These are phyloP conservation scores for Lepidium africanum DNA, from an alignment of 345 rosid genomes.

Conservation along the genomic window DNA sequence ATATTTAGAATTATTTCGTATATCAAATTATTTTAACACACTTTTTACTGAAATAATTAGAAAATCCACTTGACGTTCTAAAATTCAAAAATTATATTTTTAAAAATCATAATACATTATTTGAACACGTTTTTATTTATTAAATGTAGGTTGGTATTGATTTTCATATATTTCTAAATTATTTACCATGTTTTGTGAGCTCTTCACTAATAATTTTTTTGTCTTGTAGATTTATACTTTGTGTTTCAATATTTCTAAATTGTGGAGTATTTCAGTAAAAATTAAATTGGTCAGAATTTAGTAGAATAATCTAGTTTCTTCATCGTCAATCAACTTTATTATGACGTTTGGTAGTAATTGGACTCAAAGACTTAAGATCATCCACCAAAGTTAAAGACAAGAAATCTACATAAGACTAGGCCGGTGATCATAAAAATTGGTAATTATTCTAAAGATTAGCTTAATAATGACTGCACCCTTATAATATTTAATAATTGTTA, in stretches of 20 bases:
- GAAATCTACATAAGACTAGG: slow-evolving; percentile 17
- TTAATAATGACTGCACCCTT: background rate
- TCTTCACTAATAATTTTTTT: background rate
- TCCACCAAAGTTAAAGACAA: background rate
- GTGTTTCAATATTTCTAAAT: background rate
- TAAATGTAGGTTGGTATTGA: background rate
- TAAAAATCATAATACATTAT: background rate
- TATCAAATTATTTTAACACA: background rate
- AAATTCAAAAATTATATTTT: background rate
- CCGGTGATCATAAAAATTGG: slow-evolving; percentile 19
- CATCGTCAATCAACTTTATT: background rate
- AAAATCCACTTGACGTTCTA: background rate
- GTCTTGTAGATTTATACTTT: background rate
- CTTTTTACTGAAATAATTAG: background rate
- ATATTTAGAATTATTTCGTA: background rate
- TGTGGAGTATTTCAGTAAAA: background rate
- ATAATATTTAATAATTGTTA: background rate
- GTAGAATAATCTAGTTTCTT: slow-evolving; percentile 6
- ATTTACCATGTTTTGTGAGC: background rate
- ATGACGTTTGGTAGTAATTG: slow-evolving; percentile 4
- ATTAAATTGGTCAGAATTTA: background rate
- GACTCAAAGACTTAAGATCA: background rate
- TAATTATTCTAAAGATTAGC: slow-evolving; percentile 12
- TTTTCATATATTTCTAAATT: background rate
- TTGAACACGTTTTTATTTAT: background rate